phyloP scores from a whole-genome alignment of 192 early-diverging fungal species.

The Coemansia sp. region DNA sequence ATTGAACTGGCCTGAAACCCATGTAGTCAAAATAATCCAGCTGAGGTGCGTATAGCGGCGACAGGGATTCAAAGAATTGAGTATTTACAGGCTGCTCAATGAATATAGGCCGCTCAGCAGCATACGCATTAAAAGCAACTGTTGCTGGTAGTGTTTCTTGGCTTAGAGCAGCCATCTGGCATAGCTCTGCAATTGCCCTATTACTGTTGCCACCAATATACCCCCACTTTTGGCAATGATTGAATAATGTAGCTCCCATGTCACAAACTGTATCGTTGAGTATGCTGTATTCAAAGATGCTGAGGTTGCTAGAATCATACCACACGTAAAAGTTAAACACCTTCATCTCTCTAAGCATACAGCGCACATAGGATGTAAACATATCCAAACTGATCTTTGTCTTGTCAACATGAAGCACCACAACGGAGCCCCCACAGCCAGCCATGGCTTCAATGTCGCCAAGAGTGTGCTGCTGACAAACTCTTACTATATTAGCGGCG shows the following conservation, averaged over 20 bases:
- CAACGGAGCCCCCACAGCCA: neutral
- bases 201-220: neutral
- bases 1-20: no score
- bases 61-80: neutral
- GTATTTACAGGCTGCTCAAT: neutral
- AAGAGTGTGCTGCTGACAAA: neutral
- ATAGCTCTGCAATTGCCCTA: neutral
- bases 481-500: neutral
- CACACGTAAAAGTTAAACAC: slow-evolving; percentile 3
- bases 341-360: neutral
- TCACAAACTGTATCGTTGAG: neutral
- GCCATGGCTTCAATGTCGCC: neutral
- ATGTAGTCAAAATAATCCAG: no score
- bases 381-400: neutral
- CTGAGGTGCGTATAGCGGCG: neutral
- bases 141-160: neutral
- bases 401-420: neutral
- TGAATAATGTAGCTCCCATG: neutral
- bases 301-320: slow-evolving; percentile 1
- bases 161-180: neutral
- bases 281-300: neutral
- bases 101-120: neutral
- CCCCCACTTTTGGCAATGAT: neutral
- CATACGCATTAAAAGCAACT: neutral
- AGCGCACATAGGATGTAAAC: neutral